phyloP scores from a whole-genome alignment of 2,329 filamentous ascomycete species.

The Arachnopeziza araneosa region DNA sequence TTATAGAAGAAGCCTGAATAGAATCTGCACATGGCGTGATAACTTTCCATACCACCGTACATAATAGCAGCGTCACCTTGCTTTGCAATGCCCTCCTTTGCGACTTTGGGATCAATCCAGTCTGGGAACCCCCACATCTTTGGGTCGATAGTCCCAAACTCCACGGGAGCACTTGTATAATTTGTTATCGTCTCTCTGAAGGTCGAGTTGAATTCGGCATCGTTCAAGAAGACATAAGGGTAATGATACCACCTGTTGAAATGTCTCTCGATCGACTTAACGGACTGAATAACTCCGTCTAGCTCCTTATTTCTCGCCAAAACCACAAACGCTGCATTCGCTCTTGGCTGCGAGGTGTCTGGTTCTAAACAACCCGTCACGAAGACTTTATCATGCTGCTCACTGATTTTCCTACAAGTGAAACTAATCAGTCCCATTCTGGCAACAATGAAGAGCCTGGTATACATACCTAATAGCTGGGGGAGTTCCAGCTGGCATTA shows the following conservation, averaged over 20 bases:
- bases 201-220: conserved; percentile 90
- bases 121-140: conserved; percentile 96
- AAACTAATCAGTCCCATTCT: conserved; percentile 12
- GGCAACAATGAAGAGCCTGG: not conserved
- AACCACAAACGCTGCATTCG: conserved; percentile 93
- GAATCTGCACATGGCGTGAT: conserved; percentile 98
- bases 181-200: conserved; percentile 87
- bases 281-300: conserved; percentile 89
- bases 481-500: conserved; percentile 83
- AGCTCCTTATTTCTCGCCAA: conserved; percentile 94
- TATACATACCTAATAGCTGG: conserved; percentile 84
- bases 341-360: conserved; percentile 71
- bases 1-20: conserved; percentile 99
- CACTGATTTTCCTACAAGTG: conserved; percentile 76
- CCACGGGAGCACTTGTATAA: conserved; percentile 80
- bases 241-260: conserved; percentile 99
- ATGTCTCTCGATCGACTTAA: conserved; percentile 96
- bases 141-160: conserved; percentile 89
- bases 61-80: conserved; percentile 97
- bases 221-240: conserved; percentile 96
- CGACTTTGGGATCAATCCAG: conserved; percentile 91
- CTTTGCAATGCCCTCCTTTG: conserved; percentile 92
- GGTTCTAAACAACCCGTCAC: conserved; percentile 82
- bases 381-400: conserved; percentile 96
- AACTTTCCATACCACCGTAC: conserved; percentile 98